Conservation (phyloP, 1,139 yeast genomes). For the Geotrichum histeridarum region DNA sequence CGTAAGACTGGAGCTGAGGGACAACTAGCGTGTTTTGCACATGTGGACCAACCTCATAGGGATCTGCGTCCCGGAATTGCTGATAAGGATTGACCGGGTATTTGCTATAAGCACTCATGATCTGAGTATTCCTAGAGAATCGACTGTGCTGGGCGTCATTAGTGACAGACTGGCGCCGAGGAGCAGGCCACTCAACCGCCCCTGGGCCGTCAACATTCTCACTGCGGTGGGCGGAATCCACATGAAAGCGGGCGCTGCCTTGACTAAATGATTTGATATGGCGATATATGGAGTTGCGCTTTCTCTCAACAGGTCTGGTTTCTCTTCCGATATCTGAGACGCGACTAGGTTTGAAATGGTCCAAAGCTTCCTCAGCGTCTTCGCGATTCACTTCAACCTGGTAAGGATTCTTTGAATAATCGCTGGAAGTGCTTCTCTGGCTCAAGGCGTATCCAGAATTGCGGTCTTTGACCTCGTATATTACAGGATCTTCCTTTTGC, state of each 20-base stretch:
- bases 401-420: background rate
- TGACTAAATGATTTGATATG: constrained; percentile 18
- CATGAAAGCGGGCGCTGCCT: constrained; percentile 11
- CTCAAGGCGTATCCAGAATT: background rate
- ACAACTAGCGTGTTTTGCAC: constrained; percentile 6
- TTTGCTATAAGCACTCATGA: background rate
- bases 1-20: constrained; percentile 6
- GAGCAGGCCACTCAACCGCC: constrained; percentile 19
- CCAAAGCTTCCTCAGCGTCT: background rate
- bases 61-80: too few relatives aligned
- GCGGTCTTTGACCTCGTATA: constrained; percentile 8
- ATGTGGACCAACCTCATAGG: too few relatives aligned
- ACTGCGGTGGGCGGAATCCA: constrained; percentile 12
- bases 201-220: constrained; percentile 18
- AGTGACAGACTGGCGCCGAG: background rate
- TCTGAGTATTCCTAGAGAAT: too few relatives aligned
- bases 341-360: background rate
- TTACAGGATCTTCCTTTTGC: background rate
- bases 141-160: background rate
- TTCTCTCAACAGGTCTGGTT: constrained; percentile 11
- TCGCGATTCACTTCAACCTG: background rate
- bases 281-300: constrained; percentile 10
- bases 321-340: background rate
- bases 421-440: background rate
- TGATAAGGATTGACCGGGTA: background rate